phyloP scores from a whole-genome alignment of 306 rosid species.

The Castanea sativa region DNA sequence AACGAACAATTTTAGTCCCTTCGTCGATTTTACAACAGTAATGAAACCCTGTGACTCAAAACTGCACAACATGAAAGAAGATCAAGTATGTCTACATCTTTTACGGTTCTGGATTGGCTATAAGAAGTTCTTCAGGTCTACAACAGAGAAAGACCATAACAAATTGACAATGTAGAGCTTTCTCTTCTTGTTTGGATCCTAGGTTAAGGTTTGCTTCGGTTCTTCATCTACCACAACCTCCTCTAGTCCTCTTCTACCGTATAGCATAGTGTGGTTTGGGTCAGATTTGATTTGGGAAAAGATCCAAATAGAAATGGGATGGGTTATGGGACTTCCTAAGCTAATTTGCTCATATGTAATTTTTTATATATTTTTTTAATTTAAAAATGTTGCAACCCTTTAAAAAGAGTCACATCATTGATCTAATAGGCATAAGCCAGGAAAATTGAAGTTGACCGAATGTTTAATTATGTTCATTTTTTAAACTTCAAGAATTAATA shows the following conservation, averaged over 20 bases:
- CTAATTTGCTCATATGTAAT: no score
- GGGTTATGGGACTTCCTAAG: no score
- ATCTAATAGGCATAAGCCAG: no score
- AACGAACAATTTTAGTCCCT: no score
- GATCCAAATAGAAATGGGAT: no score
- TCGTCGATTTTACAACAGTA: not conserved
- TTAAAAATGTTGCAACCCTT: no score
- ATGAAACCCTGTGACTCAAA: not conserved
- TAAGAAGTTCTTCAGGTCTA: conserved; percentile 58
- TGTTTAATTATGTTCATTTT: no score
- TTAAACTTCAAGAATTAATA: no score
- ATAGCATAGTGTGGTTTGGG: conserved; percentile 30
- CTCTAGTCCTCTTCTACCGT: conserved; percentile 59
- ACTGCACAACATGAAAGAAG: not conserved
- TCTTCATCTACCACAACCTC: conserved; percentile 38
- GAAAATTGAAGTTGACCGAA: no score
- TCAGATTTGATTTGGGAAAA: no score
- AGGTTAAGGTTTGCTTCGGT: conserved; percentile 18
- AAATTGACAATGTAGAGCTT: conserved; percentile 65
- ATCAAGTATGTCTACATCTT: conserved; percentile 57
- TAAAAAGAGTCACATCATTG: no score
- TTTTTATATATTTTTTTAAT: no score
- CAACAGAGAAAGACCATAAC: conserved; percentile 62
- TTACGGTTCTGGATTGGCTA: conserved; percentile 61
- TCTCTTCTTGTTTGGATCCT: conserved; percentile 32